Percentiles rank a stretch among this genome's conserved stretches.
phyloP scores from a whole-genome alignment of 805 yeast species.

The Priceomyces haplophilus region DNA sequence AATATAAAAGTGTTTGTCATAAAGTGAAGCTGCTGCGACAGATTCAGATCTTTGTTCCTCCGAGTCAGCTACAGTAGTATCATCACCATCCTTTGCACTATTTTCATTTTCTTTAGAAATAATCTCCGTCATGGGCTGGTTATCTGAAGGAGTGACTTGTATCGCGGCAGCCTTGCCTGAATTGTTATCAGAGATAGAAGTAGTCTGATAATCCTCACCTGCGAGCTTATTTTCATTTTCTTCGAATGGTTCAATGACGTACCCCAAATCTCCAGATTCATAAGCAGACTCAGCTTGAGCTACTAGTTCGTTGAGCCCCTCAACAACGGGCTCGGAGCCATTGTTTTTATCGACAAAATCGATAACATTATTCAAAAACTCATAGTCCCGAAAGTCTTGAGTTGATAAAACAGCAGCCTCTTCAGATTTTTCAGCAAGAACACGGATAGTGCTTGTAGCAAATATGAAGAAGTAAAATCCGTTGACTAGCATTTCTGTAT shows the following conservation, averaged over 20 bases:
- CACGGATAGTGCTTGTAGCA: background rate
- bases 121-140: no score
- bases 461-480: background rate
- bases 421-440: background rate
- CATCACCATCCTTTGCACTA: background rate
- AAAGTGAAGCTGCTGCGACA: background rate
- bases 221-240: background rate
- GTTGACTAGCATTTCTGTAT: background rate
- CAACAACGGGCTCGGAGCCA: background rate
- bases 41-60: background rate
- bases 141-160: no score
- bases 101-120: background rate
- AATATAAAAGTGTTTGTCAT: slow-evolving; percentile 4
- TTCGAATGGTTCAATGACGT: background rate
- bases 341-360: background rate
- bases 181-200: background rate
- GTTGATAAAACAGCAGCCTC: background rate
- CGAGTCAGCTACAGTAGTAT: background rate
- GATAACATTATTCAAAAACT: background rate
- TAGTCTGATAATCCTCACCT: background rate
- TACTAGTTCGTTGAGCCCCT: background rate
- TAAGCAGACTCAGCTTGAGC: slow-evolving; percentile 1
- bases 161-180: background rate
- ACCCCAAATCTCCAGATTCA: background rate
- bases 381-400: background rate